These are phyloP conservation scores for Kuraishia floccosa DNA, from an alignment of 805 yeast genomes.

Conservation along the genomic window DNA sequence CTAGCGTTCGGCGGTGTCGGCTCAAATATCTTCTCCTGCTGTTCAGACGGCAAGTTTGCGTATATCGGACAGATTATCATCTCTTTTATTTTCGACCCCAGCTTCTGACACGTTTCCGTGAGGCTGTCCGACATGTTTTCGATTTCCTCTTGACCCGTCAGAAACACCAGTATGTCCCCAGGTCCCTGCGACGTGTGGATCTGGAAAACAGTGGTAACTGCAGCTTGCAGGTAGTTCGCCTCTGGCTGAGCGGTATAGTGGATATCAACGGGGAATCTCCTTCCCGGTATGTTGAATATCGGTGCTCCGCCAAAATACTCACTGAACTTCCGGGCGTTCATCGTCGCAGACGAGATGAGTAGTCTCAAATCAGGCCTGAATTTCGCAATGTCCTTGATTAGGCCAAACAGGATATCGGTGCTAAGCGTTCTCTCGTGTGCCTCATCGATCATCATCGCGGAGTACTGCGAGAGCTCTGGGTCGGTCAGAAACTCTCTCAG, in stretches of 20 bases:
- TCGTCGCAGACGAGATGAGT: constrained; percentile 87
- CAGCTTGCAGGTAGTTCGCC: constrained; percentile 83
- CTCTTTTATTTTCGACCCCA: constrained; percentile 51
- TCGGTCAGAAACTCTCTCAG: constrained; percentile 75
- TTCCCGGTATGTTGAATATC: constrained; percentile 80
- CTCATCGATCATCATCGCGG: constrained; percentile 89
- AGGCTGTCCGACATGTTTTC: constrained; percentile 69
- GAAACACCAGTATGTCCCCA: constrained; percentile 83
- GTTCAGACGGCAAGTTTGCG: constrained; percentile 81
- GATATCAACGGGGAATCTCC: constrained; percentile 86
- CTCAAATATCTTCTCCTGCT: constrained; percentile 73
- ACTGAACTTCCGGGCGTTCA: constrained; percentile 83
- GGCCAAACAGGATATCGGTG: constrained; percentile 76
- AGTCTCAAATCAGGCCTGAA: constrained; percentile 62
- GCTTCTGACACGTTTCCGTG: constrained; percentile 47
- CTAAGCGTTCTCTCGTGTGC: constrained; percentile 94
- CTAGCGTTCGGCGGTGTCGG: constrained; percentile 73
- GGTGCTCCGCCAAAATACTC: constrained; percentile 77
- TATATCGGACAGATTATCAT: constrained; percentile 78
- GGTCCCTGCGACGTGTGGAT: constrained; percentile 63
- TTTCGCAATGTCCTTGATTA: constrained; percentile 58
- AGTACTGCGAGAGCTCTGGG: constrained; percentile 54
- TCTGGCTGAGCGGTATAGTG: constrained; percentile 81
- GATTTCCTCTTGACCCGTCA: constrained; percentile 96
- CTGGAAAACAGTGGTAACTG: constrained; percentile 77